A percentile compares a stretch with the other conserved stretches of the same genome.
phyloP scores from a whole-genome alignment of 345 rosid species.

The Theobroma cacao region DNA sequence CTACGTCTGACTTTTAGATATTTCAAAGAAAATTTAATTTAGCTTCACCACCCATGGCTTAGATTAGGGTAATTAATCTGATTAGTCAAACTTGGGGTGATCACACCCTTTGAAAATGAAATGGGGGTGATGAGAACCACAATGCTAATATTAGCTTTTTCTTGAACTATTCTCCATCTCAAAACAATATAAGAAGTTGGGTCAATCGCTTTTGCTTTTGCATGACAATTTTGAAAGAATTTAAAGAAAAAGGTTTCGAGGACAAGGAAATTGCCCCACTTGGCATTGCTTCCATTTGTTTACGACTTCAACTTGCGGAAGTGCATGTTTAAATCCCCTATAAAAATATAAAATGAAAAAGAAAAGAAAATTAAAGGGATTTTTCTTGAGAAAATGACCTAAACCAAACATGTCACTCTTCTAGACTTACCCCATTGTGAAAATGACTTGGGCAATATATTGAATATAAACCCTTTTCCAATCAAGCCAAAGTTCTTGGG shows the following conservation, averaged over 20 bases:
- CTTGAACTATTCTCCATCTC: conserved; percentile 8
- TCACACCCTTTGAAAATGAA: conserved; percentile 28
- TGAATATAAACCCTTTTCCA: conserved; percentile 15
- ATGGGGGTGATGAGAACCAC: not conserved
- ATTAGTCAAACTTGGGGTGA: conserved; percentile 26
- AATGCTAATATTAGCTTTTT: not conserved
- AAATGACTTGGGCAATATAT: conserved; percentile 18
- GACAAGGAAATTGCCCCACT: conserved; percentile 21
- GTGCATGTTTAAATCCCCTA: not conserved
- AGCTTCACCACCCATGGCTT: not conserved
- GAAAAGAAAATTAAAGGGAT: no score
- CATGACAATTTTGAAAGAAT: conserved; percentile 22
- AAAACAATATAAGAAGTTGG: conserved; percentile 10
- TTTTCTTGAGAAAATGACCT: conserved; percentile 32
- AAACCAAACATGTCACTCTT: conserved; percentile 33
- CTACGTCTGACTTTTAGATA: not conserved
- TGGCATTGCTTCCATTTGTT: conserved; percentile 11
- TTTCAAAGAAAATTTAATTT: not conserved
- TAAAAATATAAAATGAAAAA: not conserved
- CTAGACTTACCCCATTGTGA: conserved; percentile 5
- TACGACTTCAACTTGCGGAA: conserved; percentile 4
- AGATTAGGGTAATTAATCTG: conserved; percentile 4
- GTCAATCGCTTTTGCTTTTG: conserved; percentile 12
- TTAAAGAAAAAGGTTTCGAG: conserved; percentile 17
- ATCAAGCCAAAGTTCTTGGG: conserved; percentile 27